Conservation (phyloP, 805 yeast species). For the Scheffersomyces coipomensis region DNA sequence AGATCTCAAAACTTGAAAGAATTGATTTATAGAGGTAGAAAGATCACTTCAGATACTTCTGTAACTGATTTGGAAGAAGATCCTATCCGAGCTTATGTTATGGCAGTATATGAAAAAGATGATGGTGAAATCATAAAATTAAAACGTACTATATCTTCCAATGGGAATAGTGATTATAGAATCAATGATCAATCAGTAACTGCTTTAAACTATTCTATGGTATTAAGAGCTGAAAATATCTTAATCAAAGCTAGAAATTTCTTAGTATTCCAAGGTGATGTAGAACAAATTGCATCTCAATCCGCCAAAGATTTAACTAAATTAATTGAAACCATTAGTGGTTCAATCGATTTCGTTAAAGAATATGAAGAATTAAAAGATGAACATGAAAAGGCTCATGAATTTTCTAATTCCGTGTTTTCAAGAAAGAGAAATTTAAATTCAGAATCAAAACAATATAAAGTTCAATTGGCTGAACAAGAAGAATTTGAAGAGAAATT, state of each 20-base stretch:
- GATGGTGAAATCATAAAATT: slow-evolving; percentile 59
- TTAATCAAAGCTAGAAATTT: slow-evolving; percentile 88
- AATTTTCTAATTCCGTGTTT: slow-evolving; percentile 59
- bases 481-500: slow-evolving; percentile 60
- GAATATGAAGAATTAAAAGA: slow-evolving; percentile 68
- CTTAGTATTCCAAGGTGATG: slow-evolving; percentile 95
- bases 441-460: slow-evolving; percentile 74
- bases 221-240: slow-evolving; percentile 75
- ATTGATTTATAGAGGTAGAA: slow-evolving; percentile 71
- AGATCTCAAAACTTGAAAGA: slow-evolving; percentile 75
- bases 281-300: slow-evolving; percentile 88
- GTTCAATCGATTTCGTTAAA: slow-evolving; percentile 63
- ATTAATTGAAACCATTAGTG: slow-evolving; percentile 79
- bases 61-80: slow-evolving; percentile 23
- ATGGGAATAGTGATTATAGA: slow-evolving; percentile 66
- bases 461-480: slow-evolving; percentile 71
- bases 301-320: slow-evolving; percentile 71
- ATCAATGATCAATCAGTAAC: slow-evolving; percentile 62
- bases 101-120: slow-evolving; percentile 68
- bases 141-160: slow-evolving; percentile 56
- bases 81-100: slow-evolving; percentile 66
- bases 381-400: slow-evolving; percentile 64
- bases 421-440: slow-evolving; percentile 67
- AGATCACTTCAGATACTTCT: slow-evolving; percentile 10
- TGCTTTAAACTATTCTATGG: slow-evolving; percentile 60